Evolutionary conservation across 768 basidiomycete genomes (phyloP), one percentile per base, ranked within the genome.

Genomic region (Pleurotus eryngii): DNA sequence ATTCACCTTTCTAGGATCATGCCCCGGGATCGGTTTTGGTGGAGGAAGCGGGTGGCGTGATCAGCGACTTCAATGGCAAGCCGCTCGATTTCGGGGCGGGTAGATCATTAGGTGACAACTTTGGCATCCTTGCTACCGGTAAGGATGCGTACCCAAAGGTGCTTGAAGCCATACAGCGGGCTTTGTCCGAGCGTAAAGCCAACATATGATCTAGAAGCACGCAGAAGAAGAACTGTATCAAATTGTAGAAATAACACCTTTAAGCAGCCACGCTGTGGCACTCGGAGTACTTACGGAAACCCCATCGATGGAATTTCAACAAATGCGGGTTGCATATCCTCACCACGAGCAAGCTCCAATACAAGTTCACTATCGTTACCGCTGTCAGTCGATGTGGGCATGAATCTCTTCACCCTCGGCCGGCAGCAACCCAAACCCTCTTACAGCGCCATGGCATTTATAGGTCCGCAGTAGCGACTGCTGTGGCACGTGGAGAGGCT

Each of bases 71-170:
- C 49, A 78, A 86, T 43, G 96, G 95, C 2, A 60, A 81, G 54
- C 78, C 80, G 0, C 82, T 99, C 22, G 80, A 96, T 67, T 98
- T 99, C 70, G 88, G 91, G 0, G 76, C 90, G 1, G 96, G 96
- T 2, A 74, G 94, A 59, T 93, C 91, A 1, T 72, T 98, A 38
- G 89, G 87, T 1, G 85, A 83, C 64, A 98, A 98, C 69, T 87
- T 81, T 66, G 96, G 96, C 0, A 82, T 98, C 18, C 80, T 98
- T 5, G 95, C 92, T 30, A 86, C 90, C 15, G 85, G 86, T 7
- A 85, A 82, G 65, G 85, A 81, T 6, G 77, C 87, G 2, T 92
- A 97, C 62, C 65, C 74, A 0, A 75, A 76, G 26, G 86, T 95
- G 1, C 72, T 98, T 14, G 81, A 79, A 47, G 93, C 92, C 0